These are phyloP conservation scores for Mycena capillaripes DNA, from an alignment of 768 basidiomycete species.

Conservation along the genomic window DNA sequence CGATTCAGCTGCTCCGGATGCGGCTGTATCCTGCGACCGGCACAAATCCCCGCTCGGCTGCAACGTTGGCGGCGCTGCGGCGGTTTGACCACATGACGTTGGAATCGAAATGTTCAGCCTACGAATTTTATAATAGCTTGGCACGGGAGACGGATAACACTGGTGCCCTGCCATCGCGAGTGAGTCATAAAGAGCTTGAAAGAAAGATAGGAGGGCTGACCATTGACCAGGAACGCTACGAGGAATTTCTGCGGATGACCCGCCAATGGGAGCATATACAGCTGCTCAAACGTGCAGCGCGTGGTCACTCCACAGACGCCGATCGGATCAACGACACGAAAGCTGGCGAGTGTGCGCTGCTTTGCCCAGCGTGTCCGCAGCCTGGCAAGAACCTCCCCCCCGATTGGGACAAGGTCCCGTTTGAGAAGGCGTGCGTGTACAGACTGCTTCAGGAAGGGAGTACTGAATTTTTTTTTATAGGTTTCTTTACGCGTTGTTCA, in stretches of 20 bases:
- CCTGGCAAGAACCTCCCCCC: constrained; percentile 40
- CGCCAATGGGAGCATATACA: constrained; percentile 36
- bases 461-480: too few species aligned
- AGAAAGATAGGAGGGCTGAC: too few species aligned
- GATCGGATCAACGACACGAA: not conserved
- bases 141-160: constrained; percentile 27
- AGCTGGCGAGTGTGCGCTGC: constrained; percentile 35
- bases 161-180: not conserved
- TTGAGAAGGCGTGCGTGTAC: not conserved
- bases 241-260: constrained; percentile 33
- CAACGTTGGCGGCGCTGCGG: not conserved
- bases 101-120: constrained; percentile 30
- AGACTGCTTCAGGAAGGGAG: too few species aligned
- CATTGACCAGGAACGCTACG: constrained; percentile 36
- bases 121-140: constrained; percentile 36
- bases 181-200: not conserved
- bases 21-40: not conserved
- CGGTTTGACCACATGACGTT: constrained; percentile 13
- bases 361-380: constrained; percentile 45
- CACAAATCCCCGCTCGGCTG: not conserved
- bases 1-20: not conserved
- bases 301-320: constrained; percentile 24
- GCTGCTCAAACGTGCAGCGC: constrained; percentile 35
- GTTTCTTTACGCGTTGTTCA: too few species aligned
- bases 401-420: constrained; percentile 34